Percentiles rank a stretch among this genome's conserved stretches.
Conservation (phyloP, 768 basidiomycete genomes). For the Hericium coralloides region DNA sequence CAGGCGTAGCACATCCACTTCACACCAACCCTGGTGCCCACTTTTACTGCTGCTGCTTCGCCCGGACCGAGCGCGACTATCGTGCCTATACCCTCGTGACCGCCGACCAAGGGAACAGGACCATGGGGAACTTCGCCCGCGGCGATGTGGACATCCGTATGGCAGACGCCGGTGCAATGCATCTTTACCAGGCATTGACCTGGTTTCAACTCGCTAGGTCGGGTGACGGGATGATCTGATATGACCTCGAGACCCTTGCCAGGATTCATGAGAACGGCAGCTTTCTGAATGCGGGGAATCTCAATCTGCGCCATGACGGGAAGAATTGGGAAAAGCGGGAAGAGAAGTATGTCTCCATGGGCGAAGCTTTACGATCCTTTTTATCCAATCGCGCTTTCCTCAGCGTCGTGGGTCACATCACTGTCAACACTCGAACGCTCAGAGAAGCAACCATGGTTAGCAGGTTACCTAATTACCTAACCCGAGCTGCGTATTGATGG, state of each 20-base stretch:
- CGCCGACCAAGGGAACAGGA: neutral
- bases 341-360: no score
- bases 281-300: neutral
- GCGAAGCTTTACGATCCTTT: no score
- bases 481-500: no score
- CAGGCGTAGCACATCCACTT: constrained; percentile 35
- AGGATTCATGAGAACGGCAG: neutral
- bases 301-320: neutral
- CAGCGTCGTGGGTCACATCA: no score
- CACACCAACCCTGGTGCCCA: constrained; percentile 27
- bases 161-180: constrained; percentile 1
- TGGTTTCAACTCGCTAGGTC: neutral
- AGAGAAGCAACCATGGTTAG: no score
- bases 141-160: constrained; percentile 1
- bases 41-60: neutral
- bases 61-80: constrained; percentile 1
- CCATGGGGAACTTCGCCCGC: neutral
- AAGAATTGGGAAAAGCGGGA: neutral
- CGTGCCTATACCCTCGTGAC: constrained; percentile 1
- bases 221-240: neutral
- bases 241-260: neutral
- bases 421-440: no score
- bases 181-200: constrained; percentile 1
- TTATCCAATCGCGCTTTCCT: no score
- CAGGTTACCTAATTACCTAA: no score